Base-by-base conservation (phyloP, 768 basidiomycete genomes). In the Sistotremastrum suecicum region DNA sequence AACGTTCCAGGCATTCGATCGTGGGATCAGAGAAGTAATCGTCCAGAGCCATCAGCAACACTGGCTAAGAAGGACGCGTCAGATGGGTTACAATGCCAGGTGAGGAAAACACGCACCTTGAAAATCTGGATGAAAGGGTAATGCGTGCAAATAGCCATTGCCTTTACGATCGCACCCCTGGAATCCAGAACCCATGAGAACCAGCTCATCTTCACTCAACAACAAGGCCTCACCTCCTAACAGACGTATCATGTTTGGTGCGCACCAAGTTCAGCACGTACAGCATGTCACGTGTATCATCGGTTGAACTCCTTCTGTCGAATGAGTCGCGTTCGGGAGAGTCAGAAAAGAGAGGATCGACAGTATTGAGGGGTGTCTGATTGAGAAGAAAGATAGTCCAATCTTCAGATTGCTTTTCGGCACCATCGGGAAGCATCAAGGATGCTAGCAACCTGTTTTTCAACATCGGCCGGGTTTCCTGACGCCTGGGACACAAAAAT, bases 311-410 rank as follows among this genome's bases (percentile, higher is more conserved):
- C 59, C 2, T 62, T 65, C 5, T 53, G 55, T n/a, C 54, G 54
- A 37, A 46, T 39, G 20, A 53, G 48, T 55, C 55, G 8, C 58
- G 44, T 29, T 65, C 62, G 38, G 64, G 57, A 1, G 73, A 76
- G 54, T 83, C 83, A 1, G 84, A 78, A 37, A 92, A 70, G 10
- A 90, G 75, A 5, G 89, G 84, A 1, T 80, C 75, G 51, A 94
- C 87, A 11, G 80, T 81, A 57, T 91, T 90, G 65, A 82, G 85
- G 0, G 80, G 71, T 0, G 86, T 89, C 63, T 97, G 95, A 59
- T 97, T 97, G 47, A 99, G 75, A 62, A 94, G 95, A 72, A 99
- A 99, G 39, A 97, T 80, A 4, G 95, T 98, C 92, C 92, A 98
- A 63, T 98, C 95, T 60, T 94, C 89, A 28, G 83, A 66, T 50